Conservation (phyloP, 306 rosid species). For the Quercus gilva region DNA sequence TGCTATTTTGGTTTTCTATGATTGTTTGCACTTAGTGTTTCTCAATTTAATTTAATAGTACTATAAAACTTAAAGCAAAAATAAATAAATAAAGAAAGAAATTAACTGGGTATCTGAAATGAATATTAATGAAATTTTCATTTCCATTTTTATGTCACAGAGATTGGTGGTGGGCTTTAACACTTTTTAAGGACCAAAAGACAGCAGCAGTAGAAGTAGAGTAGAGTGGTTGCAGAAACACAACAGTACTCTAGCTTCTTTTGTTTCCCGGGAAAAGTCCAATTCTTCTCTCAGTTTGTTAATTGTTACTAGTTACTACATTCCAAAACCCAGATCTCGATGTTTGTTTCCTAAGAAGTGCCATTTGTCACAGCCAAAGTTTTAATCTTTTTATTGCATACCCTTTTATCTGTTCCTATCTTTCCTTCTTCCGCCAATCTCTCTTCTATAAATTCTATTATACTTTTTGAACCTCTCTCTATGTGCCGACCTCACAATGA, state of each 20-base stretch:
- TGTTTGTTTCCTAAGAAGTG: conserved; percentile 17
- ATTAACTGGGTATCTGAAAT: conserved; percentile 5
- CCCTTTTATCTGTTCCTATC: conserved; percentile 2
- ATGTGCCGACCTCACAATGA: not conserved
- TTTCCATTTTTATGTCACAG: conserved; percentile 5
- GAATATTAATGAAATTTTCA: not conserved
- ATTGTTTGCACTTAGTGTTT: not conserved
- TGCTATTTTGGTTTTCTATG: not conserved
- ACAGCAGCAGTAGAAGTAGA: conserved; percentile 7
- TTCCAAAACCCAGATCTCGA: conserved; percentile 55
- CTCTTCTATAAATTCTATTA: conserved; percentile 21
- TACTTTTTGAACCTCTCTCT: too few species aligned
- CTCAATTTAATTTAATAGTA: not conserved
- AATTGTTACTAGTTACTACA: too few species aligned
- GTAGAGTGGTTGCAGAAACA: conserved; percentile 35
- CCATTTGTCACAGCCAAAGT: conserved; percentile 29
- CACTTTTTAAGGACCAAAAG: conserved; percentile 4
- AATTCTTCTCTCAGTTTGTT: too few species aligned
- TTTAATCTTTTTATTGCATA: conserved; percentile 21
- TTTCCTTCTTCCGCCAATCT: conserved; percentile 65
- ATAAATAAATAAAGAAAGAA: too few species aligned
- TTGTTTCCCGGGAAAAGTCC: conserved; percentile 23
- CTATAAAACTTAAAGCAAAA: too few species aligned
- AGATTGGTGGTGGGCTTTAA: conserved; percentile 24
- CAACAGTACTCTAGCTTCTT: conserved; percentile 29